Evolutionary conservation across 1,139 yeast genomes (phyloP).

Genomic region (Pichia sp.): DNA sequence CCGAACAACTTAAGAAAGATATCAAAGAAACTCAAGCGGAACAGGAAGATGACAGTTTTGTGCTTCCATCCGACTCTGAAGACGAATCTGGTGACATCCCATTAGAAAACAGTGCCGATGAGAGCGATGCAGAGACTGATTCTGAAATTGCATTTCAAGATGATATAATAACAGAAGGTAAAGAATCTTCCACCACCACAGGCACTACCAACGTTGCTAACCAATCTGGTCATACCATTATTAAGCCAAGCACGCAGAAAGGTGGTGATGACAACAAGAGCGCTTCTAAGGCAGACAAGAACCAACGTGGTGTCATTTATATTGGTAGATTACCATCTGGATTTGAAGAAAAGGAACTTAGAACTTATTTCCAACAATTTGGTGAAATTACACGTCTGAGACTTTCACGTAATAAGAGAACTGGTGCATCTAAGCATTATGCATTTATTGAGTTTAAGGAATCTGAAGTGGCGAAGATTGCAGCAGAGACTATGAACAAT

Average conservation of each 20-base stretch:
- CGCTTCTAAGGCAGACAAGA: slow-evolving; percentile 23
- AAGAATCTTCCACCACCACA: slow-evolving; percentile 2
- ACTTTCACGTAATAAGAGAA: slow-evolving; percentile 80
- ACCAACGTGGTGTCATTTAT: slow-evolving; percentile 62
- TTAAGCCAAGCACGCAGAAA: slow-evolving; percentile 26
- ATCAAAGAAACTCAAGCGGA: too few relatives aligned
- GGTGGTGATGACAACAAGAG: slow-evolving; percentile 10
- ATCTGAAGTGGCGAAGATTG: slow-evolving; percentile 72
- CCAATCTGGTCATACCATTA: slow-evolving; percentile 24
- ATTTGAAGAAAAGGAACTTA: slow-evolving; percentile 78
- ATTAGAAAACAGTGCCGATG: slow-evolving; percentile 16
- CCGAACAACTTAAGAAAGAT: too few relatives aligned
- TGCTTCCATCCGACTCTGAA: slow-evolving; percentile 14
- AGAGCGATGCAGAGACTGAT: slow-evolving; percentile 14
- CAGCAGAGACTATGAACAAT: slow-evolving; percentile 94
- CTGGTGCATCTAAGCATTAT: slow-evolving; percentile 89
- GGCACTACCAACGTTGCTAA: too few relatives aligned
- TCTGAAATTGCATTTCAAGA: slow-evolving; percentile 9
- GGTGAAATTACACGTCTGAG: slow-evolving; percentile 75
- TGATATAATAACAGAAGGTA: slow-evolving; percentile 9
- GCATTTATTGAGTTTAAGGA: slow-evolving; percentile 82
- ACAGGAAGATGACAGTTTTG: slow-evolving; percentile 12
- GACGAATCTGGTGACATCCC: too few relatives aligned
- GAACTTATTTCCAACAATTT: slow-evolving; percentile 79
- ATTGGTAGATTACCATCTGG: slow-evolving; percentile 92